Evolutionary conservation across 768 basidiomycete genomes (phyloP).

Genomic region (Calocybe cyanea): DNA sequence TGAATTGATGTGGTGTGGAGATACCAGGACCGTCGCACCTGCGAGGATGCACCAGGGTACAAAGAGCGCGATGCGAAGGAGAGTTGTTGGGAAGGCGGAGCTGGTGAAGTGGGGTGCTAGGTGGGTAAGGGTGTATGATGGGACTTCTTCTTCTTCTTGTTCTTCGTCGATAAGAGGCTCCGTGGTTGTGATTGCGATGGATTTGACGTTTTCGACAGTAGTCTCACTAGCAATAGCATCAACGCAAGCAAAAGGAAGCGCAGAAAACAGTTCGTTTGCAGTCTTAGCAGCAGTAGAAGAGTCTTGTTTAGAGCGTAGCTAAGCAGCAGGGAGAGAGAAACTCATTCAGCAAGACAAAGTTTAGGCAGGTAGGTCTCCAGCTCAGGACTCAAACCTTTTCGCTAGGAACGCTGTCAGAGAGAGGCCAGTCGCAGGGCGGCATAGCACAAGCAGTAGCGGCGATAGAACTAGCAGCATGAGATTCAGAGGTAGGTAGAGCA

Average conservation of each 20-base stretch:
- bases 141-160: too few relatives aligned
- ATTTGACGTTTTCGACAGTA: neutral
- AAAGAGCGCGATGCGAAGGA: slow-evolving; percentile 29
- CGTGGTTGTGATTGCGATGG: neutral
- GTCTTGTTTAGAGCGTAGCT: neutral
- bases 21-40: slow-evolving; percentile 38
- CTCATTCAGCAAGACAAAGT: neutral
- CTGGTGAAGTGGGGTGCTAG: slow-evolving; percentile 7
- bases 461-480: too few relatives aligned
- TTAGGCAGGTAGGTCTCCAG: neutral
- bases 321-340: neutral
- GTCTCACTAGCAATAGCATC: slow-evolving; percentile 8
- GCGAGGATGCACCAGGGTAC: slow-evolving; percentile 43
- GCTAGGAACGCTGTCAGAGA: neutral
- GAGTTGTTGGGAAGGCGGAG: slow-evolving; percentile 16
- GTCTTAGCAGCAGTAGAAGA: slow-evolving; percentile 3
- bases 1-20: slow-evolving; percentile 31
- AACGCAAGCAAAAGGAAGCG: slow-evolving; percentile 14
- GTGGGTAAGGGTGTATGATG: too few relatives aligned
- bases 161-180: slow-evolving; percentile 1
- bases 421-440: neutral
- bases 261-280: slow-evolving; percentile 10
- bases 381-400: neutral
- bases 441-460: neutral
- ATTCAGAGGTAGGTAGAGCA: too few relatives aligned